phyloP scores from a whole-genome alignment of 2,329 filamentous ascomycete genomes.

The Lecanicillium sp. region DNA sequence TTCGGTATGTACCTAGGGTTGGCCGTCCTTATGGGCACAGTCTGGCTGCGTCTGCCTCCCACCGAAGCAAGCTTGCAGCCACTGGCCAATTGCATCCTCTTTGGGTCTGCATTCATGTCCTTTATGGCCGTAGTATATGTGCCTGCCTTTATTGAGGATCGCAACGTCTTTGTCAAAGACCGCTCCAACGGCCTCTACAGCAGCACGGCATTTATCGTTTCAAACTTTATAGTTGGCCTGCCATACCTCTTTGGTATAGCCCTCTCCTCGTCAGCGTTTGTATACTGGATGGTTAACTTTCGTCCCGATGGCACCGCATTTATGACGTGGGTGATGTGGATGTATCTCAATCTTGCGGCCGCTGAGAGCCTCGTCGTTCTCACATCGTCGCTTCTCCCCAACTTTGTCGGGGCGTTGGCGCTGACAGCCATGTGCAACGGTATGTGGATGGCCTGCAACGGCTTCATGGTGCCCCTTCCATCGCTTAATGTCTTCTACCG shows the following conservation, averaged over 20 bases:
- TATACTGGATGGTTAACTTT: conserved; percentile 77
- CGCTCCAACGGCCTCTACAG: conserved; percentile 75
- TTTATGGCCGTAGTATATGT: conserved; percentile 83
- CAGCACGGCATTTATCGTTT: conserved; percentile 60
- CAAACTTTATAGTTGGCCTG: conserved; percentile 76
- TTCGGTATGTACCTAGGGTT: conserved; percentile 70
- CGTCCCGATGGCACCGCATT: conserved; percentile 56
- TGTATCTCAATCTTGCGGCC: conserved; percentile 78
- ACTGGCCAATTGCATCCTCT: conserved; percentile 76
- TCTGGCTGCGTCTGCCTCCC: conserved; percentile 66
- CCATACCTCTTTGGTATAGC: conserved; percentile 76
- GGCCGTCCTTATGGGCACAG: conserved; percentile 80
- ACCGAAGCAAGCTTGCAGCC: conserved; percentile 68
- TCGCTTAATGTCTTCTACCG: conserved; percentile 76
- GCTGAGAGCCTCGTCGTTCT: conserved; percentile 78
- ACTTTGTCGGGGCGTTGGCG: conserved; percentile 73
- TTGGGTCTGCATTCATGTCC: conserved; percentile 66
- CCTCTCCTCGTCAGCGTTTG: conserved; percentile 64
- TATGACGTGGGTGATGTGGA: conserved; percentile 73
- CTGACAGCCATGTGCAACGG: conserved; percentile 80
- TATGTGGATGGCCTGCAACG: conserved; percentile 80
- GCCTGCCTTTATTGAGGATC: conserved; percentile 74
- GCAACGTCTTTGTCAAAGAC: conserved; percentile 65
- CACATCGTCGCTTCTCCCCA: conserved; percentile 63
- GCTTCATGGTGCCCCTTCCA: conserved; percentile 67